A percentile compares a stretch with the other conserved stretches of the same genome.
Evolutionary conservation across 129 eudicot species (phyloP).

Genomic region (Apium graveolens): DNA sequence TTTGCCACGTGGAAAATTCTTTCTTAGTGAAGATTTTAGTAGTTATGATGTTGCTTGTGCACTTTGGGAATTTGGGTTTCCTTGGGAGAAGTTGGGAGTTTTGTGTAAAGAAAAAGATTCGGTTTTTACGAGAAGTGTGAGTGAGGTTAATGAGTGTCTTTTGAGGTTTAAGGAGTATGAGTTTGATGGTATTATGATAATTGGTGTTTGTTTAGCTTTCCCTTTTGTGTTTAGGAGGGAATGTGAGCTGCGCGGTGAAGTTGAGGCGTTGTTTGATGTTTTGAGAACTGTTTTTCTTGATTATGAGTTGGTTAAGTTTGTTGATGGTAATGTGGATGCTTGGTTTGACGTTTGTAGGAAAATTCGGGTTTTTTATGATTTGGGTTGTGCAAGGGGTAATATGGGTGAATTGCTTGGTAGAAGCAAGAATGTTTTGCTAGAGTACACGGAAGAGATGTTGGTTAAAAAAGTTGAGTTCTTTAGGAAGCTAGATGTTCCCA

Average conservation of each 20-base stretch:
- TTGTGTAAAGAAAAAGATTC: slow-evolving; percentile 35
- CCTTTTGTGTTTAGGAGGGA: slow-evolving; percentile 38
- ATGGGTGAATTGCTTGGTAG: slow-evolving; percentile 46
- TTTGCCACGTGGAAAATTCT: slow-evolving; percentile 36
- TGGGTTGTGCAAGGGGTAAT: slow-evolving; percentile 41
- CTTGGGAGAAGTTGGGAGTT: slow-evolving; percentile 61
- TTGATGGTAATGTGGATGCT: slow-evolving; percentile 52
- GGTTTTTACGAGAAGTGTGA: slow-evolving; percentile 29
- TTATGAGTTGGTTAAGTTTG: slow-evolving; percentile 31
- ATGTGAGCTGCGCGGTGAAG: slow-evolving; percentile 6
- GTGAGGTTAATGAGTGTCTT: slow-evolving; percentile 29
- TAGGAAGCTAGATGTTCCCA: slow-evolving; percentile 37
- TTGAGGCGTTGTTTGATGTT: slow-evolving; percentile 30
- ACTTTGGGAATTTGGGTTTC: slow-evolving; percentile 60
- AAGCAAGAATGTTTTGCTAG: slow-evolving; percentile 38
- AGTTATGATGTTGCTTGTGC: slow-evolving; percentile 46
- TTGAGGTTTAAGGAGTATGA: slow-evolving; percentile 31
- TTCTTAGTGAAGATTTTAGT: slow-evolving; percentile 39
- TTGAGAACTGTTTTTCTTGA: slow-evolving; percentile 51
- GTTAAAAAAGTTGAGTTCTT: slow-evolving; percentile 44
- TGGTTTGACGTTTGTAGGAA: slow-evolving; percentile 59
- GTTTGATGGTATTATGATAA: slow-evolving; percentile 27
- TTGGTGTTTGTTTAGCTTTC: slow-evolving; percentile 59
- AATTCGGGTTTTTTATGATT: slow-evolving; percentile 45
- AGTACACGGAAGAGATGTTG: slow-evolving; percentile 42